Base-by-base conservation (phyloP, 1,284 basidiomycete genomes). In the Afroboletus lepidellus region DNA sequence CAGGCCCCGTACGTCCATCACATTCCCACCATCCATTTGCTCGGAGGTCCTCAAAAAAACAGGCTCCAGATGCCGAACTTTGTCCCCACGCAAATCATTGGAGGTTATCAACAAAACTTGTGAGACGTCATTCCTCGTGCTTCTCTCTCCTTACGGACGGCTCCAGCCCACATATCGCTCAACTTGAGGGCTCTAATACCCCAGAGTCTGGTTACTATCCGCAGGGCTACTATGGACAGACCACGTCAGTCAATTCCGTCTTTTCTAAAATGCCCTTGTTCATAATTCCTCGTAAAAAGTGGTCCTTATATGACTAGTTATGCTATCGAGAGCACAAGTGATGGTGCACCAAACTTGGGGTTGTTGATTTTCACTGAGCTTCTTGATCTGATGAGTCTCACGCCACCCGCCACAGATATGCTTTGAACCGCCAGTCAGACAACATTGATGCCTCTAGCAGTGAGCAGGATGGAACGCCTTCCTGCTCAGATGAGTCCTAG, bases 341-440 rank as follows among this genome's bases (percentile, higher is more conserved):
- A 51, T 3, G 42, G 42, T n/a, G 30, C 12, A 41, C 27, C 51
- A 37, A 51, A 53, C 58, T 36, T 54, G 30, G 46, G 55, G 62
- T 65, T 36, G 38, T 46, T 48, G 25, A 51, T 55, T 52, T 55
- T 62, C 43, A 53, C 44, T 16, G 16, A 46, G 39, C 44, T 49
- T 49, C 41, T 51, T 51, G n/a, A 46, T 33, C 33, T 34, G 29
- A 36, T 39, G n/a, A n/a, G 36, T 49, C 66, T 64, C 46, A 69
- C 30, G 49, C 36, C 42, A 51, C 41, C 8, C n/a, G n/a, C 29
- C 13, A 44, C 46, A 64, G 63, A 36, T 65, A 55, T 39, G 12
- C 30, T 32, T 24, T 52, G 41, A 51, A 44, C 18, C 9, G 42
- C 13, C 53, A 50, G 3, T 41, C 38, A 1, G 34, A 53, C 29